Evolutionary conservation across 179 eudicot species (phyloP), one percentile per base, ranked within the genome.

Genomic region (Spinacia oleracea): DNA sequence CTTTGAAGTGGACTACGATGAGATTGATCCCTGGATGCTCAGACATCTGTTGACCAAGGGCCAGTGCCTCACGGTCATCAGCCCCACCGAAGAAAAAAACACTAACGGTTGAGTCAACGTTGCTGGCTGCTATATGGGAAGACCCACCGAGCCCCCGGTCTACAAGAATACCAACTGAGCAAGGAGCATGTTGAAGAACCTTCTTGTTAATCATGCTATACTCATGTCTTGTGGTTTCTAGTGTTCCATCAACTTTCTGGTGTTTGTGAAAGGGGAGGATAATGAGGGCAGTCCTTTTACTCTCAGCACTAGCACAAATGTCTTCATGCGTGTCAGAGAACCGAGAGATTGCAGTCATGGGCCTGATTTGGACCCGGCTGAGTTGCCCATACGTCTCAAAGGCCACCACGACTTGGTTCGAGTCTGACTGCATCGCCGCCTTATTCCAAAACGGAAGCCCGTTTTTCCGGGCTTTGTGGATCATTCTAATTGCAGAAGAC

Each of bases 121-220:
- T 89, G 70, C 94, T 89, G 9, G 97, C 92, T 0, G 92, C 77
- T 1, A 92, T 81, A 2, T 92, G 92, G 5, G 89, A 63, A 2
- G 88, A 77, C 9, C 97, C 97, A 43, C 98, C 98, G 10, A 93
- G 93, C 11, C 97, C 98, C 0, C 97, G 91, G 73, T 93, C 98
- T 4, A 93, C 87, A 1, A 93, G 75, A 48, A 93, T 89, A 23
- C 91, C 97, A 9, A 91, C 98, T 2, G 98, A 91, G 77, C 98
- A 93, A 5, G 97, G 87, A 1, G 98, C 91, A 43, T 89, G 83
- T 68, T 70, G 82, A 14, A 91, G 90, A 53, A 89, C 93, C 75
- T 77, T 82, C 40, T 83, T 80, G 86, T 93, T 93, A 21, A 93
- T 86, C 0, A 68, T 59, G n/a, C 89, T 83, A 32, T 86, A 85